A percentile compares a stretch with the other conserved stretches of the same genome.
These are phyloP conservation scores for Phaseolus coccineus DNA, from an alignment of 331 rosid genomes.

Conservation along the genomic window DNA sequence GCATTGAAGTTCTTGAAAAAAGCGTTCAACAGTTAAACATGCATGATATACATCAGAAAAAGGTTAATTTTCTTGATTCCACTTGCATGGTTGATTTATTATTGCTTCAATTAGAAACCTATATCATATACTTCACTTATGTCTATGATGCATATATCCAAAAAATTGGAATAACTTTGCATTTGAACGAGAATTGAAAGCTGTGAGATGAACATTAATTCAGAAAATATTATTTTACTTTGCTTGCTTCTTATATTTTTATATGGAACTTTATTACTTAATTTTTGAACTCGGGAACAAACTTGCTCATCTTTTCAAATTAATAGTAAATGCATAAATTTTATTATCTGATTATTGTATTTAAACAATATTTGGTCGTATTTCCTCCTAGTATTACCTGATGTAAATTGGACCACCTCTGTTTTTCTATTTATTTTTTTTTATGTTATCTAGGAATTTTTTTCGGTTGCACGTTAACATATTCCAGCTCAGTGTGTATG, in stretches of 20 bases:
- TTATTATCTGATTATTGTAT: slow-evolving; percentile 26
- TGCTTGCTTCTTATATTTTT: not conserved
- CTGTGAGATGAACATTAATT: slow-evolving; percentile 22
- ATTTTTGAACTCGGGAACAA: not conserved
- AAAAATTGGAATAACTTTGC: slow-evolving; percentile 1
- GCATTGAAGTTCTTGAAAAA: slow-evolving; percentile 67
- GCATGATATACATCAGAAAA: slow-evolving; percentile 62
- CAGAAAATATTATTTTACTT: not conserved
- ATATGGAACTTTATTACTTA: slow-evolving; percentile 5
- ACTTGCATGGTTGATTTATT: slow-evolving; percentile 24
- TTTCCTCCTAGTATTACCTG: slow-evolving; percentile 17
- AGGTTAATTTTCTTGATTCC: slow-evolving; percentile 56
- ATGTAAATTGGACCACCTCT: not conserved
- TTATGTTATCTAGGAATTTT: not conserved
- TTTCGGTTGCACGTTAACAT: not conserved
- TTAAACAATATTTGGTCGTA: not conserved
- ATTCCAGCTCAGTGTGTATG: not conserved
- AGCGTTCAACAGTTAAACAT: slow-evolving; percentile 57
- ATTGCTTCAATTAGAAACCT: slow-evolving; percentile 21
- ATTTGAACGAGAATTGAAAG: slow-evolving; percentile 19
- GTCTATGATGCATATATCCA: slow-evolving; percentile 21
- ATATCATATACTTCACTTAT: slow-evolving; percentile 3
- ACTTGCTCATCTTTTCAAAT: not conserved
- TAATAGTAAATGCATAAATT: slow-evolving; percentile 17
- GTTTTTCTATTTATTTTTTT: not conserved